Evolutionary conservation across 768 basidiomycete species (phyloP).

Genomic region (Strobilomyces echinocephalus): DNA sequence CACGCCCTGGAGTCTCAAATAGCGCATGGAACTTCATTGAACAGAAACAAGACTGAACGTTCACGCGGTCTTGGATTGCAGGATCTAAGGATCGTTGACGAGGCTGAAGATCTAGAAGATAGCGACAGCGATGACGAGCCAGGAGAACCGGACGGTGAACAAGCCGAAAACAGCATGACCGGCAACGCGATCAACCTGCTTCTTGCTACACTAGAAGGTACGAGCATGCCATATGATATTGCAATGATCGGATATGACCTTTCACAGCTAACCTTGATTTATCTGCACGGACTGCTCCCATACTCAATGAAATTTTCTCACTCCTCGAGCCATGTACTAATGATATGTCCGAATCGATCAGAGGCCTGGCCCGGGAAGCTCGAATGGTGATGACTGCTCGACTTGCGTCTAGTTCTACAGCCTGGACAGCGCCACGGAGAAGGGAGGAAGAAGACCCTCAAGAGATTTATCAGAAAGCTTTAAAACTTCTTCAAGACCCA

Average conservation of each 20-base stretch:
- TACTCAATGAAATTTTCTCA: slow-evolving; percentile 66
- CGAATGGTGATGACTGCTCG: slow-evolving; percentile 81
- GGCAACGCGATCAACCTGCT: slow-evolving; percentile 77
- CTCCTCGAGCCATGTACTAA: slow-evolving; percentile 56
- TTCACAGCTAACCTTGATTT: slow-evolving; percentile 49
- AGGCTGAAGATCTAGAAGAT: slow-evolving; percentile 40
- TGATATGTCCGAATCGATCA: slow-evolving; percentile 44
- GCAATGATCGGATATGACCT: neutral
- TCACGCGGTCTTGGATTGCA: slow-evolving; percentile 27
- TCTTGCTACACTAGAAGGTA: slow-evolving; percentile 85
- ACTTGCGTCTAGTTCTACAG: slow-evolving; percentile 53
- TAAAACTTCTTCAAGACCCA: slow-evolving; percentile 85
- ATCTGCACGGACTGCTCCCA: slow-evolving; percentile 54
- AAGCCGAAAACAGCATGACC: slow-evolving; percentile 58
- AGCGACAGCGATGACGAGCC: slow-evolving; percentile 54
- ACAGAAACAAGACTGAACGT: slow-evolving; percentile 1
- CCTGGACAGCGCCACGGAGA: slow-evolving; percentile 16
- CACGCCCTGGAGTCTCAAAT: slow-evolving; percentile 57
- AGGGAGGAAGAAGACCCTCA: slow-evolving; percentile 36
- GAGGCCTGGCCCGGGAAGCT: slow-evolving; percentile 69
- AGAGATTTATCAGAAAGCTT: slow-evolving; percentile 78
- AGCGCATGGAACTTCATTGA: neutral
- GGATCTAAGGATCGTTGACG: slow-evolving; percentile 36
- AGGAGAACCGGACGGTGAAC: slow-evolving; percentile 34
- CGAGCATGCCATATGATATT: slow-evolving; percentile 1